These are phyloP conservation scores for Haplosporangium gracile DNA, from an alignment of 192 early-diverging fungal species.

Conservation along the genomic window DNA sequence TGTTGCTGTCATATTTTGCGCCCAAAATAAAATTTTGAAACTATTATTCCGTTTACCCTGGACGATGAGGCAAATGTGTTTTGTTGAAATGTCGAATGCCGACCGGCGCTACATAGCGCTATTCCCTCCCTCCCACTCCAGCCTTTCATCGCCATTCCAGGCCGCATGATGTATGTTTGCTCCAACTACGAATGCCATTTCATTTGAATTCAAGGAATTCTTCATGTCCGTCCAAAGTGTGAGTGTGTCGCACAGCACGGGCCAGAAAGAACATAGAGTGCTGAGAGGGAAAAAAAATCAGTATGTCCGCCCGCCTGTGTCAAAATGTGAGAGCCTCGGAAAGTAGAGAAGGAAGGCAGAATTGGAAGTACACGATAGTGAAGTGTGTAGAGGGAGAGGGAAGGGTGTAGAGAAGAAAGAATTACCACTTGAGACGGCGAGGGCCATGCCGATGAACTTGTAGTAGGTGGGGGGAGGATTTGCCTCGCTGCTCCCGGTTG, in stretches of 20 bases:
- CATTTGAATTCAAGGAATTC: not conserved
- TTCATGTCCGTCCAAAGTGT: too few relatives aligned
- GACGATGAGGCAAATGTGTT: not conserved
- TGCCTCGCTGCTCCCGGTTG: not conserved
- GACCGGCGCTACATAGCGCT: not conserved
- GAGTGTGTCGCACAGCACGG: not conserved
- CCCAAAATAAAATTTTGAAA: too few relatives aligned
- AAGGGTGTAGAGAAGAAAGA: not conserved
- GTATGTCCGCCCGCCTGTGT: too few relatives aligned
- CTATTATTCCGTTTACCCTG: not conserved
- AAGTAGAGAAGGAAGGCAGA: not conserved
- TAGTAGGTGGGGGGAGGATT: constrained; percentile 60
- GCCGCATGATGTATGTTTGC: not conserved
- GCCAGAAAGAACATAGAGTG: not conserved
- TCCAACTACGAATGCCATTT: not conserved
- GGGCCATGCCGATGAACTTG: constrained; percentile 85
- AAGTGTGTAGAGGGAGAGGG: too few relatives aligned
- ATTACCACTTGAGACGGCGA: constrained; percentile 78
- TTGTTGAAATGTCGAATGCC: not conserved
- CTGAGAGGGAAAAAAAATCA: too few relatives aligned
- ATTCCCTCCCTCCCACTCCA: too few relatives aligned
- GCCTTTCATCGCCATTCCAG: not conserved
- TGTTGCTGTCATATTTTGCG: too few relatives aligned
- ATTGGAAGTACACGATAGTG: not conserved
- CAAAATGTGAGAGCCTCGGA: not conserved